Conservation (phyloP, 1,139 yeast genomes). For the Pichia terricola region DNA sequence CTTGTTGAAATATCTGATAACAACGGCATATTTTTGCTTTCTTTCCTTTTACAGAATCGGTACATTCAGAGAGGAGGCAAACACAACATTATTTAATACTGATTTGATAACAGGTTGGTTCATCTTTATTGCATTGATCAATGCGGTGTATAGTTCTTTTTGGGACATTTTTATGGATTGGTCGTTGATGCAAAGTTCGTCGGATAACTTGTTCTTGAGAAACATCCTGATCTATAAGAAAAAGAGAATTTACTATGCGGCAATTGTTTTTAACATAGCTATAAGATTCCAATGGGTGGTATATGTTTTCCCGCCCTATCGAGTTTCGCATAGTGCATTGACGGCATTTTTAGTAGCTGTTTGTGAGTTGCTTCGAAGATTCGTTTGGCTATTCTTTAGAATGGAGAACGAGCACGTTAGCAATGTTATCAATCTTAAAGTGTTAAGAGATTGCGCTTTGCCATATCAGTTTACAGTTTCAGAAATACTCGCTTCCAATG, state of each 20-base stretch:
- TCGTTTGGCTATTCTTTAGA: constrained; percentile 83
- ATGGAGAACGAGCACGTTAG: constrained; percentile 95
- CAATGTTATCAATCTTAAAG: constrained; percentile 74
- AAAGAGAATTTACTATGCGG: constrained; percentile 56
- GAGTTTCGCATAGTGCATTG: constrained; percentile 80
- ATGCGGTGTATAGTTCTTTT: constrained; percentile 34
- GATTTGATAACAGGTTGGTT: constrained; percentile 2
- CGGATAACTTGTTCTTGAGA: constrained; percentile 54
- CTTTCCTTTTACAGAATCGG: constrained; percentile 73
- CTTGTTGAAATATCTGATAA: constrained; percentile 61
- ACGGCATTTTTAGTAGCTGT: constrained; percentile 77
- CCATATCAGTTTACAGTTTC: constrained; percentile 40
- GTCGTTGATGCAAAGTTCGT: constrained; percentile 66
- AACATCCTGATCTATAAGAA: constrained; percentile 52
- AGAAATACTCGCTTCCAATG: not conserved
- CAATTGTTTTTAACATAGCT: constrained; percentile 63
- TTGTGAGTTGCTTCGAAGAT: constrained; percentile 73
- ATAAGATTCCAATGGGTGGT: constrained; percentile 88
- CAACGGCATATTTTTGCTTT: constrained; percentile 59
- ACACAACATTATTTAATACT: not conserved
- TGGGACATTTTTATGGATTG: constrained; percentile 98
- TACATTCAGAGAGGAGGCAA: constrained; percentile 16
- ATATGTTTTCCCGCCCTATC: constrained; percentile 60
- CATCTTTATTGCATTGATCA: constrained; percentile 4
- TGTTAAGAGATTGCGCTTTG: constrained; percentile 75